phyloP scores from a whole-genome alignment of 2,329 filamentous ascomycete genomes.

The Colletotrichum sojae region DNA sequence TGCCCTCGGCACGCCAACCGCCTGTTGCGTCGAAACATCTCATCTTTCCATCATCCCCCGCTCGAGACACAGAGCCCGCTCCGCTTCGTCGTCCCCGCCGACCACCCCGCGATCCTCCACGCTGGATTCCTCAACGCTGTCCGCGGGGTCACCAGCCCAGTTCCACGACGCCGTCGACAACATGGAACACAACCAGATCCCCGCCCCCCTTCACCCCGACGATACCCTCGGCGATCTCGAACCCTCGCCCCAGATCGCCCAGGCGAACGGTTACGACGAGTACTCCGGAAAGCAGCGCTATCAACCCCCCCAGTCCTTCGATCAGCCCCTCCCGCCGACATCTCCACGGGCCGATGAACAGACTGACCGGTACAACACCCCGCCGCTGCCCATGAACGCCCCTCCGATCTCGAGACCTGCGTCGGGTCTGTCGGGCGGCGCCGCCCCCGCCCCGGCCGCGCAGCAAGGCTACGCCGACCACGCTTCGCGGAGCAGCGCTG shows the following conservation, averaged over 20 bases:
- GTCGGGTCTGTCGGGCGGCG: constrained; percentile 65
- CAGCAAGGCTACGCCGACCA: constrained; percentile 61
- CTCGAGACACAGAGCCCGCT: constrained; percentile 40
- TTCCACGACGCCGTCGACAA: constrained; percentile 67
- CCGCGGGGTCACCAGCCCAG: constrained; percentile 65
- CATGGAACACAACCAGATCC: constrained; percentile 63
- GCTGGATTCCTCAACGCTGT: constrained; percentile 68
- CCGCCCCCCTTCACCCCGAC: constrained; percentile 58
- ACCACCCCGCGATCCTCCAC: constrained; percentile 47
- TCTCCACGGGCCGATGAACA: constrained; percentile 60
- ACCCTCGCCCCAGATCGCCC: constrained; percentile 57
- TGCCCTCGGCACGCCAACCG: constrained; percentile 17
- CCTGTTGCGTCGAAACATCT: constrained; percentile 19
- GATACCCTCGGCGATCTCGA: constrained; percentile 67
- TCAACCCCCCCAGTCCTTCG: constrained; percentile 64
- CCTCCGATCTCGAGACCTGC: constrained; percentile 67
- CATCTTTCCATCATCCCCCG: constrained; percentile 37
- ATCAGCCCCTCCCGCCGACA: constrained; percentile 60
- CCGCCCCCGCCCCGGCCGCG: constrained; percentile 49
- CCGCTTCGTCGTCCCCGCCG: constrained; percentile 31
- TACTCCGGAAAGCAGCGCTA: constrained; percentile 49
- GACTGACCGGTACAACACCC: constrained; percentile 61
- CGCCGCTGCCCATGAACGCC: constrained; percentile 55
- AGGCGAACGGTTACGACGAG: constrained; percentile 51
- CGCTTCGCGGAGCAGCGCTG: constrained; percentile 56